These are phyloP conservation scores for Piromyces sp. DNA, from an alignment of 192 early-diverging fungal species.

Conservation along the genomic window DNA sequence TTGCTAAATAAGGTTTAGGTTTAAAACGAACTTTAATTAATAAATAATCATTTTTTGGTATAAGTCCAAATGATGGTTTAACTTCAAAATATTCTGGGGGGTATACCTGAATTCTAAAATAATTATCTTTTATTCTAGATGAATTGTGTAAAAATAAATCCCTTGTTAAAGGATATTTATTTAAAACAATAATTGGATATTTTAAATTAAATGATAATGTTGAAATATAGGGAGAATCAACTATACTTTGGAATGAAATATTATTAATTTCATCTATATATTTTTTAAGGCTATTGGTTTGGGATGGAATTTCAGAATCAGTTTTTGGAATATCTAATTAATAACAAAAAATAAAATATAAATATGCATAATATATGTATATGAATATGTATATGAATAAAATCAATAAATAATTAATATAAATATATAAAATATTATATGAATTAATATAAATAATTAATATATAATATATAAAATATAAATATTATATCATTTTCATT, in stretches of 20 bases:
- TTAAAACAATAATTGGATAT: background rate
- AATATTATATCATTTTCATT: too few relatives aligned
- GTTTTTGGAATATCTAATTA: background rate
- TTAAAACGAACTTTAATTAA: background rate
- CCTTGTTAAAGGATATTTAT: background rate
- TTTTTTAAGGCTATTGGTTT: background rate
- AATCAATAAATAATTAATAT: too few relatives aligned
- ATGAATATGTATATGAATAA: too few relatives aligned
- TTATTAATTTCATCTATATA: background rate
- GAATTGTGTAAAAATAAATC: background rate
- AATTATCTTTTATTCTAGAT: background rate
- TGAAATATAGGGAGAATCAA: background rate
- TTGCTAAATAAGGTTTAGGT: background rate
- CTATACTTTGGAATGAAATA: background rate
- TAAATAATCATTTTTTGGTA: background rate
- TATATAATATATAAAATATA: too few relatives aligned
- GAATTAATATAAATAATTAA: too few relatives aligned
- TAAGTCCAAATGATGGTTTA: background rate
- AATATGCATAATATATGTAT: too few relatives aligned
- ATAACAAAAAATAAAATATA: background rate
- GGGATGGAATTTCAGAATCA: background rate
- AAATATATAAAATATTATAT: too few relatives aligned
- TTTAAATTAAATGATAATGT: background rate
- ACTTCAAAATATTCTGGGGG: background rate
- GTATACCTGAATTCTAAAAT: background rate